A percentile compares a stretch with the other conserved stretches of the same genome.
Evolutionary conservation across 2,329 filamentous ascomycete species (phyloP).

Genomic region (Diaporthe caulivora): DNA sequence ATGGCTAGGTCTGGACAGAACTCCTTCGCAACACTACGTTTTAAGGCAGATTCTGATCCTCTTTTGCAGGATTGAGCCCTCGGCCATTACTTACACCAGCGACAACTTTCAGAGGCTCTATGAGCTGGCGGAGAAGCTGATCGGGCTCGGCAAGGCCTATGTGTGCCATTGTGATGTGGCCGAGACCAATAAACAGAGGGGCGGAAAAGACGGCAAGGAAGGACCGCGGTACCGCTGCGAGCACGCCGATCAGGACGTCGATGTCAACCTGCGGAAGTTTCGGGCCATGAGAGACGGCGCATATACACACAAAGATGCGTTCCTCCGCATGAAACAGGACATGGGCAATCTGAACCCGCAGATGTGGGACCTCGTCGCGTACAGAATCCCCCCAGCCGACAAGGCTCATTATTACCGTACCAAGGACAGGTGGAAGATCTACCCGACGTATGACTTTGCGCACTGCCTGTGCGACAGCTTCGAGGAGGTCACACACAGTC

Average conservation of each 20-base stretch:
- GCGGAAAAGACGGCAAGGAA: slow-evolving; percentile 76
- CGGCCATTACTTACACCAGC: slow-evolving; percentile 77
- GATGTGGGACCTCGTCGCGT: slow-evolving; percentile 96
- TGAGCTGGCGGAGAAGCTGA: slow-evolving; percentile 87
- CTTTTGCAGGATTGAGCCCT: background rate
- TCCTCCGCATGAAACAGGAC: slow-evolving; percentile 93
- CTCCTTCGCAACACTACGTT: too few relatives aligned
- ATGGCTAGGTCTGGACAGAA: slow-evolving; percentile 90
- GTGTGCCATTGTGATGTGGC: slow-evolving; percentile 88
- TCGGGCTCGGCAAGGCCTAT: slow-evolving; percentile 77
- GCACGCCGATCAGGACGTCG: slow-evolving; percentile 79
- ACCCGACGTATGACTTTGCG: slow-evolving; percentile 93
- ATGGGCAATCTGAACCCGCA: slow-evolving; percentile 87
- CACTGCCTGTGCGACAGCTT: slow-evolving; percentile 94
- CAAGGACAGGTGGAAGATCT: slow-evolving; percentile 87
- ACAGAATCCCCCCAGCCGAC: slow-evolving; percentile 79
- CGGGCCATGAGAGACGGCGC: slow-evolving; percentile 90
- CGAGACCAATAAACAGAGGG: slow-evolving; percentile 88
- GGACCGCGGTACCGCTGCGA: slow-evolving; percentile 81
- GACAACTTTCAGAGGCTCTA: slow-evolving; percentile 92
- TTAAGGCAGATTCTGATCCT: slow-evolving; percentile 70
- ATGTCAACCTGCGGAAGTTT: slow-evolving; percentile 85
- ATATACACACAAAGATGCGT: slow-evolving; percentile 85
- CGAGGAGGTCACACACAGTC: slow-evolving; percentile 89
- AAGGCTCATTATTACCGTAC: slow-evolving; percentile 81